These are phyloP conservation scores for Aphanomyces invadans DNA, from an alignment of 352 stramenopile genomes.

Conservation along the genomic window DNA sequence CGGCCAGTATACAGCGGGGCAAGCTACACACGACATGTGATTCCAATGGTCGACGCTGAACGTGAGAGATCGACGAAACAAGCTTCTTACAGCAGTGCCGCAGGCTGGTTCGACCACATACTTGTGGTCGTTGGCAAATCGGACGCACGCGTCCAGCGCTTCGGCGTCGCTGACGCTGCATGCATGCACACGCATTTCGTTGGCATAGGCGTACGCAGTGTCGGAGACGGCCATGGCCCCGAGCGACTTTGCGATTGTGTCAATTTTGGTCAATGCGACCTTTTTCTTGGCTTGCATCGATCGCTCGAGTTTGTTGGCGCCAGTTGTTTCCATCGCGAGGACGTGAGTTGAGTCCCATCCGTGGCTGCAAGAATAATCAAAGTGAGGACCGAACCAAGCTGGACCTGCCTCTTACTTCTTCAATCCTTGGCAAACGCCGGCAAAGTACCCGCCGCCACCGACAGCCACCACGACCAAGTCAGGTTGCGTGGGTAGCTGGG, in stretches of 20 bases:
- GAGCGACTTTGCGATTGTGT: constrained; percentile 62
- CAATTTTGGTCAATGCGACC: constrained; percentile 47
- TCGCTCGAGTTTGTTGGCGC: constrained; percentile 52
- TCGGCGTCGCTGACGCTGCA: constrained; percentile 59
- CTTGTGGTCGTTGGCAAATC: constrained; percentile 60
- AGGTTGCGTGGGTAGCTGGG: constrained; percentile 27
- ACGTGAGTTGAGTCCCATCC: constrained; percentile 31
- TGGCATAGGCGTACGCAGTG: constrained; percentile 36
- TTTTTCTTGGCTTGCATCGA: constrained; percentile 33
- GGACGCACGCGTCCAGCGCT: constrained; percentile 51
- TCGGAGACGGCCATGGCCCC: constrained; percentile 57
- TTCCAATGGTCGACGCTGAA: neutral
- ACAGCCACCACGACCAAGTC: constrained; percentile 55
- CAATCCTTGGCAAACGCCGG: constrained; percentile 61
- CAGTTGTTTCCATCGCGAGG: constrained; percentile 63
- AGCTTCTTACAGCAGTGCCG: constrained; percentile 41
- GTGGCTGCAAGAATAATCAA: constrained; percentile 12
- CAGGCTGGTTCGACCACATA: constrained; percentile 80
- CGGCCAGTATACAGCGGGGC: constrained; percentile 10
- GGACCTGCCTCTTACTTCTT: too few species aligned
- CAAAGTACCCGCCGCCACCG: constrained; percentile 69
- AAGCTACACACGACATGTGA: neutral
- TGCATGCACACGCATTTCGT: constrained; percentile 29
- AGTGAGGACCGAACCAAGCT: too few species aligned
- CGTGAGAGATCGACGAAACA: neutral